These are phyloP conservation scores for Didymella glomerata DNA, from an alignment of 2,329 filamentous ascomycete genomes.

Conservation along the genomic window DNA sequence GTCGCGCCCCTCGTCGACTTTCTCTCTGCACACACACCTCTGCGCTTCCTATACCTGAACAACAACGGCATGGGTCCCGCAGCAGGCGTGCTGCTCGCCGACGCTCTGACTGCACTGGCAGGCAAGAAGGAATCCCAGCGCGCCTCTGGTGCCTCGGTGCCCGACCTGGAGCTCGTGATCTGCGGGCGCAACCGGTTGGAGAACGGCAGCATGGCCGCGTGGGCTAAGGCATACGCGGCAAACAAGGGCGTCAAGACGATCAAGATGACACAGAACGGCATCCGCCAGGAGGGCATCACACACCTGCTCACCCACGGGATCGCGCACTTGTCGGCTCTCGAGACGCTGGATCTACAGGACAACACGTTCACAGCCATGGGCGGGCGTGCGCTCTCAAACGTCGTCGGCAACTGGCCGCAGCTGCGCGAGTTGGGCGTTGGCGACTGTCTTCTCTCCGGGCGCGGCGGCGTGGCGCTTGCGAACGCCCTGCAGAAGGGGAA, in stretches of 20 bases:
- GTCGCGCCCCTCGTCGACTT: conserved; percentile 93
- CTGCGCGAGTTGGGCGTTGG: conserved; percentile 86
- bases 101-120: conserved; percentile 84
- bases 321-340: conserved; percentile 71
- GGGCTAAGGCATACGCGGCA: conserved; percentile 86
- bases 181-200: conserved; percentile 96
- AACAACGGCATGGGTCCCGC: conserved; percentile 97
- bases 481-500: conserved; percentile 76
- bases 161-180: conserved; percentile 92
- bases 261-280: conserved; percentile 99
- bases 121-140: conserved; percentile 82
- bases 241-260: conserved; percentile 82
- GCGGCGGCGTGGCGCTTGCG: conserved; percentile 78
- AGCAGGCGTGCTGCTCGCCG: conserved; percentile 86
- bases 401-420: conserved; percentile 75
- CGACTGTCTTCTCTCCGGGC: conserved; percentile 82
- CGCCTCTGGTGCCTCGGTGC: conserved; percentile 69
- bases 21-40: conserved; percentile 83
- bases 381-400: conserved; percentile 78
- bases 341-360: conserved; percentile 90
- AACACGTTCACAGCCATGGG: conserved; percentile 92
- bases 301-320: conserved; percentile 82
- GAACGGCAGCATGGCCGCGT: conserved; percentile 94
- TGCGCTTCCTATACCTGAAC: conserved; percentile 95
- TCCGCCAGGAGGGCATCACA: conserved; percentile 90